These are phyloP conservation scores for Cenchrus purpureus DNA, from an alignment of 176 grass and related monocot genomes.

Conservation along the genomic window DNA sequence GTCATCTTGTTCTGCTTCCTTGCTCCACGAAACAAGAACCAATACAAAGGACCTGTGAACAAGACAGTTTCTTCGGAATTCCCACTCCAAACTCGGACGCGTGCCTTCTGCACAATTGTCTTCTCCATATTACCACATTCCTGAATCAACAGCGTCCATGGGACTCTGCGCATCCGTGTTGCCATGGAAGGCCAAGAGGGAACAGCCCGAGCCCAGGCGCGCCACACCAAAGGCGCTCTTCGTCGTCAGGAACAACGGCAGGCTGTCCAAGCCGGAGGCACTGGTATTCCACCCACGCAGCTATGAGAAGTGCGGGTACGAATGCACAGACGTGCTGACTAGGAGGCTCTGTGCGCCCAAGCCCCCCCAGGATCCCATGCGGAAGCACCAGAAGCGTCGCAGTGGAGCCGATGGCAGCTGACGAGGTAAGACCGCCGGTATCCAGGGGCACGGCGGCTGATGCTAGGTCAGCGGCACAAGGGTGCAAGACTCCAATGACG, in stretches of 20 bases:
- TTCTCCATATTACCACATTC: neutral
- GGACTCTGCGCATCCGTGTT: slow-evolving; percentile 49
- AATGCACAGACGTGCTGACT: neutral
- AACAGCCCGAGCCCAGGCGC: slow-evolving; percentile 14
- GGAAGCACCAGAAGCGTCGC: neutral
- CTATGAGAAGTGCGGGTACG: neutral
- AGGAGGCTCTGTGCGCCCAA: slow-evolving; percentile 23
- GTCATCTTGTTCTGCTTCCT: neutral
- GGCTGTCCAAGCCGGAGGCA: neutral
- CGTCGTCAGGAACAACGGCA: slow-evolving; percentile 37
- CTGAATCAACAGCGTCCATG: slow-evolving; percentile 16
- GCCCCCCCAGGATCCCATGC: slow-evolving; percentile 12
- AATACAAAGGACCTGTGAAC: neutral
- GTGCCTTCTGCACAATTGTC: neutral
- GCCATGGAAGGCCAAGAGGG: neutral
- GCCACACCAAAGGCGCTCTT: slow-evolving; percentile 25
- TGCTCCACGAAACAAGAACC: slow-evolving; percentile 42
- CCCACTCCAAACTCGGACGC: neutral
- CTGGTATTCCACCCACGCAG: slow-evolving; percentile 4
- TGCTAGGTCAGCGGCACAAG: neutral
- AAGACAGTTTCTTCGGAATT: neutral
- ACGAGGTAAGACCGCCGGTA: neutral
- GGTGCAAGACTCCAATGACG: slow-evolving; percentile 29
- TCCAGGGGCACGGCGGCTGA: neutral
- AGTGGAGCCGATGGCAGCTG: slow-evolving; percentile 24